These are phyloP conservation scores for Cryptococcus neoformans DNA, from an alignment of 1,284 basidiomycete genomes.

Conservation along the genomic window DNA sequence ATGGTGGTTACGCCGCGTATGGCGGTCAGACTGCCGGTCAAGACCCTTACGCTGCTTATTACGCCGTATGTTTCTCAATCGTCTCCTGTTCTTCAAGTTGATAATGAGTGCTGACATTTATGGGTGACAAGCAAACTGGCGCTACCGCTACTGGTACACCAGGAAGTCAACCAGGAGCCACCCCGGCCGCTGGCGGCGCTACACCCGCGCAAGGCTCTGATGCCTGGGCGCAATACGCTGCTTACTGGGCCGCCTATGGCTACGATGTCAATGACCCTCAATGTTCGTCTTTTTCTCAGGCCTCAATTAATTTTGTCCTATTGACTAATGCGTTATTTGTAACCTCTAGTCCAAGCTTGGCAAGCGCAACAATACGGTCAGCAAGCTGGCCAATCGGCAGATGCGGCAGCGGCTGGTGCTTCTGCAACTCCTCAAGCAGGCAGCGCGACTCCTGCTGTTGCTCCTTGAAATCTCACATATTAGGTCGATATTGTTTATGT, in stretches of 20 bases:
- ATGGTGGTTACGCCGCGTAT: conserved; percentile 44
- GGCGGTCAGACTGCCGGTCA: conserved; percentile 19
- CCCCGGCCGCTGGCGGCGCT: conserved; percentile 33
- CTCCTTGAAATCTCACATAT: not conserved
- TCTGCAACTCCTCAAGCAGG: conserved; percentile 4
- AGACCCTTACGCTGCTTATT: conserved; percentile 28
- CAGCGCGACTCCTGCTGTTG: conserved; percentile 5
- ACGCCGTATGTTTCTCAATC: conserved; percentile 20
- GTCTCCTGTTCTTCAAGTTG: not conserved
- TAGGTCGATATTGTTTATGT: not conserved
- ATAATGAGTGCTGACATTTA: not conserved
- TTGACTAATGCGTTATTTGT: not conserved
- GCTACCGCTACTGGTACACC: conserved; percentile 15
- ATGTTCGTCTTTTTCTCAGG: conserved; percentile 29
- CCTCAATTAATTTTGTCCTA: not conserved
- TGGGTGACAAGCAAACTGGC: conserved; percentile 20
- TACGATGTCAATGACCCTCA: conserved; percentile 71
- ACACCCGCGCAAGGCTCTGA: conserved; percentile 48
- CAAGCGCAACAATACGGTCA: conserved; percentile 40
- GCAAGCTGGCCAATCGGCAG: conserved; percentile 17
- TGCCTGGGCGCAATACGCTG: conserved; percentile 49
- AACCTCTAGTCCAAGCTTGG: conserved; percentile 43
- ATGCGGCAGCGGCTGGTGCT: not conserved
- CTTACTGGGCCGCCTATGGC: conserved; percentile 68
- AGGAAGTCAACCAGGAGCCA: conserved; percentile 38